phyloP scores from a whole-genome alignment of 495 filamentous ascomycete genomes.

The Viridothelium virens region DNA sequence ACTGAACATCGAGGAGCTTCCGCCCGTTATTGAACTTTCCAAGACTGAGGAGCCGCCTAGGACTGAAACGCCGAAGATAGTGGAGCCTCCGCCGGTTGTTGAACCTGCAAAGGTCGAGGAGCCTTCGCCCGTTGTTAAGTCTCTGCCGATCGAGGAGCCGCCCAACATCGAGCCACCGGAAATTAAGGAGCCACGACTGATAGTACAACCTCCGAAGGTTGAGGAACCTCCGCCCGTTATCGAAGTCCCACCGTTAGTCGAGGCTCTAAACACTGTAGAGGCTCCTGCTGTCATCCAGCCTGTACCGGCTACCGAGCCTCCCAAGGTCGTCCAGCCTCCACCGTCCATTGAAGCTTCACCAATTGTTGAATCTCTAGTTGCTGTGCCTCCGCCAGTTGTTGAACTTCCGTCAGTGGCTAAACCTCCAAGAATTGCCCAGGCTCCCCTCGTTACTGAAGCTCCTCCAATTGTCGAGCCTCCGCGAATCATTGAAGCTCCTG shows the following conservation, averaged over 20 bases:
- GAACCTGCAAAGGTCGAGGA: neutral
- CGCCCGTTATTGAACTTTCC: neutral
- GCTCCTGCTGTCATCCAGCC: neutral
- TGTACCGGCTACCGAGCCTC: neutral
- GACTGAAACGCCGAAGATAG: neutral
- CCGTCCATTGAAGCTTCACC: neutral
- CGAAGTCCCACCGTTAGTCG: neutral
- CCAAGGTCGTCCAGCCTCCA: neutral
- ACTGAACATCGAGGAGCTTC: neutral
- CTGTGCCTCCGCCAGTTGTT: neutral
- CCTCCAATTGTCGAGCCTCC: neutral
- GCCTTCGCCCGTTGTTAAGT: neutral
- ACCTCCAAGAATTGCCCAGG: neutral
- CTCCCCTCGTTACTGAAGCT: neutral
- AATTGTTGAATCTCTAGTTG: neutral
- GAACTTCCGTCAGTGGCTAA: neutral
- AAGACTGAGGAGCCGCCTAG: neutral
- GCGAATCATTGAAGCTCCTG: neutral
- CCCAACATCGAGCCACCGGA: neutral
- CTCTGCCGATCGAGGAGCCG: neutral
- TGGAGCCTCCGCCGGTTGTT: neutral
- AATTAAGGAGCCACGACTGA: neutral
- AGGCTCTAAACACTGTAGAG: neutral
- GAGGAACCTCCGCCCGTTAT: conserved; percentile 4
- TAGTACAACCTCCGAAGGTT: neutral